Evolutionary conservation across 1,284 basidiomycete genomes (phyloP), one percentile per base, ranked within the genome.

Genomic region (Trichosporon asahii): DNA sequence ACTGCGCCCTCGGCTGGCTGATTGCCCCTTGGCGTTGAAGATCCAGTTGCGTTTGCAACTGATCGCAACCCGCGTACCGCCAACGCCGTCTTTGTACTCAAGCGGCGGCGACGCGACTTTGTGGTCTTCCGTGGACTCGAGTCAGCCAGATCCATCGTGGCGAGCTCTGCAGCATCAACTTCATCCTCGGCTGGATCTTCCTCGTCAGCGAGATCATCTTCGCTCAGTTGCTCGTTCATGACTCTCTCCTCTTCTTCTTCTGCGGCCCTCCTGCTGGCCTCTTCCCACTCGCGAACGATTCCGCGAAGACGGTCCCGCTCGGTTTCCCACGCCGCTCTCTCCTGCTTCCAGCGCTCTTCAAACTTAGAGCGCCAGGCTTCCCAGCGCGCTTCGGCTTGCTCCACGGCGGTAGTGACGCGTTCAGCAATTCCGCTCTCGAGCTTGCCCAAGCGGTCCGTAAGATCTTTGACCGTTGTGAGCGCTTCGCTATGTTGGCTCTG

Each of bases 211-310:
- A 74, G 73, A n/a, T 80, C 79, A 37, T 81, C 78, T 40, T 74
- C 78, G 35, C 76, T 80, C 18, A 82, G 74, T 33, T 79, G 73
- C 61, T 77, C 77, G 68, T 83, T 83, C 75, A 83, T 76, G 66
- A 77, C 76, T 18, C 84, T 73, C 71, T 83, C 82, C 73, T 84
- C 82, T 31, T 83, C 82, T 68, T 85, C 83, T 65, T 85, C 85
- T 66, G 85, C 83, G 27, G 85, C 83, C 27, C 84, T 76, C 25
- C 84, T 73, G 70, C 84, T 83, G 23, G 85, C 83, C 71, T 85
- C 86, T 74, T 97, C 95, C 91, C 92, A 95, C 73, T 95, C 92
- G 46, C 91, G 88, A 44, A 91, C 87, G 9, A 92, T 91, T 25
- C 88, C 86, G 53, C 87, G 85, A 7, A 97, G 85, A 35, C 91